phyloP scores from a whole-genome alignment of 495 filamentous ascomycete genomes.

The Talaromyces wortmannii region DNA sequence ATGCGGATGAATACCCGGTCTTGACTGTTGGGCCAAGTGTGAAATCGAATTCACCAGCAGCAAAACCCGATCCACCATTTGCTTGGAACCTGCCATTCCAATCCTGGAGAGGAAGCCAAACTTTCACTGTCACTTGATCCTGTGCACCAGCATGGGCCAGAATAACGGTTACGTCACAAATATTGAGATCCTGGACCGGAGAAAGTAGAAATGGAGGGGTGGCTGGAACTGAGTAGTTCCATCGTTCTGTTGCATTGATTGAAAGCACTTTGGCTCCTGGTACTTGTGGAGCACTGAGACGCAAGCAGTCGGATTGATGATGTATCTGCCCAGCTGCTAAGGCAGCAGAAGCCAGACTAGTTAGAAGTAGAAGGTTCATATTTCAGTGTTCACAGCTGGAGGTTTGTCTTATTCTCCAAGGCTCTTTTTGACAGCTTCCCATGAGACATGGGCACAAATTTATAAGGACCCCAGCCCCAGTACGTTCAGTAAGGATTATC shows the following conservation, averaged over 20 bases:
- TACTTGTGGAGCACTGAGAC: neutral
- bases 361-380: neutral
- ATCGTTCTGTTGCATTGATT: conserved; percentile 1
- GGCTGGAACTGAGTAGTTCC: neutral
- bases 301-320: neutral
- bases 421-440: neutral
- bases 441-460: neutral
- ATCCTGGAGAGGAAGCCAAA: conserved; percentile 26
- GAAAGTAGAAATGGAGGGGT: neutral
- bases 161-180: conserved; percentile 37
- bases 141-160: conserved; percentile 35
- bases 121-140: conserved; percentile 24
- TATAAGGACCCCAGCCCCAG: neutral
- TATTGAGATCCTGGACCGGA: conserved; percentile 8
- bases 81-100: conserved; percentile 38
- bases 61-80: conserved; percentile 38
- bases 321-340: neutral
- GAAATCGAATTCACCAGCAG: conserved; percentile 14
- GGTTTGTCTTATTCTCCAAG: neutral
- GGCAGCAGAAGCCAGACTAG: neutral
- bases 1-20: conserved; percentile 27
- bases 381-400: neutral
- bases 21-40: conserved; percentile 12
- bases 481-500: neutral
- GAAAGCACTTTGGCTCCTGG: conserved; percentile 2